Evolutionary conservation across 2,329 filamentous ascomycete species (phyloP).

Genomic region (Pseudogymnoascus sp.): DNA sequence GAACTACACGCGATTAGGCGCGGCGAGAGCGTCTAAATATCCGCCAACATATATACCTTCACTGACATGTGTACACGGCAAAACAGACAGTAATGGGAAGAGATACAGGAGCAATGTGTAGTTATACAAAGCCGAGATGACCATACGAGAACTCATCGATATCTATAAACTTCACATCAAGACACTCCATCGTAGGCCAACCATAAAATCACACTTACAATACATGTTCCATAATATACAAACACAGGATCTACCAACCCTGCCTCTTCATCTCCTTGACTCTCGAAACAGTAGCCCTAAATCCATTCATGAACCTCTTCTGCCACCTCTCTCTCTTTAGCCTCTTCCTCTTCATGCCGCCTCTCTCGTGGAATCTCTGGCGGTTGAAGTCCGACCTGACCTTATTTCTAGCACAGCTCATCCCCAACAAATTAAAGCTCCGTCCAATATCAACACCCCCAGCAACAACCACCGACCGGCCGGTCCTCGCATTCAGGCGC

Average conservation of each 20-base stretch:
- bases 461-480: conserved; percentile 19
- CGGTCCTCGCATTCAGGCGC: conserved; percentile 22
- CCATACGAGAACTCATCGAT: neutral
- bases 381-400: conserved; percentile 46
- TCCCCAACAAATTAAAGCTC: conserved; percentile 31
- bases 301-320: conserved; percentile 60
- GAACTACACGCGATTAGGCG: neutral
- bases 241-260: conserved; percentile 56
- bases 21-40: neutral
- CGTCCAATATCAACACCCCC: conserved; percentile 21
- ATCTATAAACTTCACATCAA: neutral
- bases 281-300: conserved; percentile 55
- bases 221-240: conserved; percentile 11
- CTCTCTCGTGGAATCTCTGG: conserved; percentile 69
- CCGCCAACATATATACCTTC: neutral
- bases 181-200: neutral
- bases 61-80: neutral
- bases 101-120: neutral
- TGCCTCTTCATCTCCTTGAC: conserved; percentile 67
- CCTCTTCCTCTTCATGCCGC: conserved; percentile 71
- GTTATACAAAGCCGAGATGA: neutral
- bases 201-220: conserved; percentile 1
- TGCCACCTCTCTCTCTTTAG: conserved; percentile 63
- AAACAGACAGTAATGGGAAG: neutral
- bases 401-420: conserved; percentile 45